These are phyloP conservation scores for Komagataella pseudopastoris DNA, from an alignment of 805 yeast genomes.

Conservation along the genomic window DNA sequence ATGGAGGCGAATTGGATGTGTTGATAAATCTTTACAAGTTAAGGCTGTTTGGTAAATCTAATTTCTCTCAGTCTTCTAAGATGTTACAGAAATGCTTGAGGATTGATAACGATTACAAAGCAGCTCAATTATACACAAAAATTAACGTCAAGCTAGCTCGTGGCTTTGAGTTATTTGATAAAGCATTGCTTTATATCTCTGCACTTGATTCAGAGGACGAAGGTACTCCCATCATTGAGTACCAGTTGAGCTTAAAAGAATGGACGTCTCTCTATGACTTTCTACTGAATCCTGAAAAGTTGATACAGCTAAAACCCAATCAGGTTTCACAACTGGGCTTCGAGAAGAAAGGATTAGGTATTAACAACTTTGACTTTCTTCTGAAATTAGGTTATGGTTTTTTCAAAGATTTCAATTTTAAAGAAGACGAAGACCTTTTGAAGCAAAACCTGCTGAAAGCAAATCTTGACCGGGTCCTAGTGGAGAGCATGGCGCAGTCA, in stretches of 20 bases:
- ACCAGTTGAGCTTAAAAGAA: conserved; percentile 27
- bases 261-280: conserved; percentile 22
- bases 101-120: conserved; percentile 57
- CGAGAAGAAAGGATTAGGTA: conserved; percentile 2
- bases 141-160: conserved; percentile 31
- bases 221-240: conserved; percentile 9
- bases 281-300: conserved; percentile 14
- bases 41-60: conserved; percentile 13
- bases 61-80: conserved; percentile 6
- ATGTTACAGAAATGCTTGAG: conserved; percentile 45
- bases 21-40: conserved; percentile 14
- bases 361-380: conserved; percentile 15
- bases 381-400: conserved; percentile 7
- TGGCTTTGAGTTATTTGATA: conserved; percentile 24
- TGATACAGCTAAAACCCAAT: conserved; percentile 10
- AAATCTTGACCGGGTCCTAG: background rate
- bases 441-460: background rate
- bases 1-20: conserved; percentile 9
- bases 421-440: conserved; percentile 1
- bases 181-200: conserved; percentile 28
- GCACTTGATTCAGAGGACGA: background rate
- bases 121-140: conserved; percentile 45
- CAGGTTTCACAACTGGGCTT: conserved; percentile 7
- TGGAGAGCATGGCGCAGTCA: background rate
- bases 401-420: conserved; percentile 10